These are phyloP conservation scores for Trichoderma virens DNA, from an alignment of 495 filamentous ascomycete species.

Conservation along the genomic window DNA sequence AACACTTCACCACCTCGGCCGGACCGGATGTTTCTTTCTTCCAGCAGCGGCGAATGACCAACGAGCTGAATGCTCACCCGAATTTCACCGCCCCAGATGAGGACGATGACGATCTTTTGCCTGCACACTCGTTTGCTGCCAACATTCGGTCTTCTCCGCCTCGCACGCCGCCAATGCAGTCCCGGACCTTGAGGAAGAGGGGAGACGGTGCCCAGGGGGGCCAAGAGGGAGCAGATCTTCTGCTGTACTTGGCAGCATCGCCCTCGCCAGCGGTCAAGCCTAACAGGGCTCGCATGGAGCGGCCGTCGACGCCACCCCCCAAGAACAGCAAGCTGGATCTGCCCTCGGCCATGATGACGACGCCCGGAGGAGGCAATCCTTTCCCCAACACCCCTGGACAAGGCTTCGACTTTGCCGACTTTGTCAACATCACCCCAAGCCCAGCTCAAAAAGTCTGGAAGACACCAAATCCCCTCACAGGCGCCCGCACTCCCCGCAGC, in stretches of 20 bases:
- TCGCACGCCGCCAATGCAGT: constrained; percentile 67
- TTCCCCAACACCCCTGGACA: constrained; percentile 54
- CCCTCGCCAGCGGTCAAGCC: constrained; percentile 65
- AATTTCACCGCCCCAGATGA: constrained; percentile 59
- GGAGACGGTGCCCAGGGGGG: constrained; percentile 43
- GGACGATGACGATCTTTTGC: constrained; percentile 72
- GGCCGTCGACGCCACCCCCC: constrained; percentile 82
- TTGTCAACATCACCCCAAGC: constrained; percentile 92
- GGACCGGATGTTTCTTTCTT: constrained; percentile 65
- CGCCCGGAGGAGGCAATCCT: constrained; percentile 58
- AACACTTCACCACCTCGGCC: constrained; percentile 53
- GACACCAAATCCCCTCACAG: constrained; percentile 45
- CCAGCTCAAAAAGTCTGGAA: constrained; percentile 83
- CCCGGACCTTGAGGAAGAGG: constrained; percentile 33
- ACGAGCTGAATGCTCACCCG: constrained; percentile 51
- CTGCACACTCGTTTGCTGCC: constrained; percentile 60
- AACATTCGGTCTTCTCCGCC: constrained; percentile 66
- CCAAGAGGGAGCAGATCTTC: constrained; percentile 82
- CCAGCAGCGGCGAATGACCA: constrained; percentile 49
- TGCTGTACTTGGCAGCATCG: constrained; percentile 87
- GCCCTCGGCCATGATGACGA: constrained; percentile 85
- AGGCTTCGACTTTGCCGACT: constrained; percentile 92
- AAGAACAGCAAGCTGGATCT: constrained; percentile 57
- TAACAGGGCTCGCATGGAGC: constrained; percentile 44
- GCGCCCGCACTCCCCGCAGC: constrained; percentile 33